Base-by-base conservation (phyloP, 495 filamentous ascomycete genomes). In the Hypoxylon intermedium region DNA sequence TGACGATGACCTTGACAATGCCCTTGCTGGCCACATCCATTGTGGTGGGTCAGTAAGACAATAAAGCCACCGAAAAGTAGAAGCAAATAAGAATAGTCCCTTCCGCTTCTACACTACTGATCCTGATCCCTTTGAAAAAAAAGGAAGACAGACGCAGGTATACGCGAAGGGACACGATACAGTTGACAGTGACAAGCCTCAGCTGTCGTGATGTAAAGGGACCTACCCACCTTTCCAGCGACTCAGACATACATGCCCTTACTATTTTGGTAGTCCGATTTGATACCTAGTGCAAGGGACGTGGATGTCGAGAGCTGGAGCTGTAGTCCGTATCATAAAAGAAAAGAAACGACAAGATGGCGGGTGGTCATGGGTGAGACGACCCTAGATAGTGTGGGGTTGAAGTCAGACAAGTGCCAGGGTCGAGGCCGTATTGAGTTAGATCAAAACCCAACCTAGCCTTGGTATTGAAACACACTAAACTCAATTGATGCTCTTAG, bases 31-130 rank as follows among this genome's bases (percentile, higher is more conserved):
- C 52, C 59, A 52, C 52, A 52, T 15, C 31, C 33, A 18, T 47
- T 21, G 36, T 42, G 44, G 54, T 59, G 49, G 44, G 30, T 51
- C 45, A 54, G 60, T 56, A 63, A 63, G 60, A 57, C 53, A 63
- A 13, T 5, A 9, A 9, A 31, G 15, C 26, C 31, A 47, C 24
- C n/a, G n/a, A n/a, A n/a, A n/a, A n/a, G n/a, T 41, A 16, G 38
- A 40, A 55, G 18, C 15, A 42, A 28, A 43, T 19, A 13, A 24
- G 4, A 15, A 13, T 9, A 3, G 12, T 12, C 24, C 24, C 24
- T 26, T 26, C 31, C 31, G 13, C 28, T 45, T 42, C 41, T 21
- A 4, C 46, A n/a, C n/a, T n/a, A n/a, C n/a, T n/a, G n/a, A n/a
- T n/a, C n/a, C n/a, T n/a, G n/a, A 40, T 65, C 61, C 61, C 61